Evolutionary conservation across 495 filamentous ascomycete genomes (phyloP), one percentile per base, ranked within the genome.

Genomic region (Trichoderma erinaceum): DNA sequence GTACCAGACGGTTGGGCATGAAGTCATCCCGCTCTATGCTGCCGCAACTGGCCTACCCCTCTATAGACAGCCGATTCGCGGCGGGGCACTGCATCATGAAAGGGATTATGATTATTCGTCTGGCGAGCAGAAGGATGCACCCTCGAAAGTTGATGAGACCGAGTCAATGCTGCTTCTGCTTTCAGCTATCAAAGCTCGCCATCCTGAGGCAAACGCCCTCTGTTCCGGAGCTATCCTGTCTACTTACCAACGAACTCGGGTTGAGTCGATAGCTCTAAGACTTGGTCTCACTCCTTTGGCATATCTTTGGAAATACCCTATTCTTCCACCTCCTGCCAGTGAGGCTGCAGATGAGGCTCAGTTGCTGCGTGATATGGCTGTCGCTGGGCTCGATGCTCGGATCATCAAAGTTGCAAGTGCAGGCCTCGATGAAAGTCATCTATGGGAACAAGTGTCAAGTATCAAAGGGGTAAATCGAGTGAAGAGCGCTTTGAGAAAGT

Each of bases 1-100:
- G 95, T 99, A 97, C 83, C 95, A 99, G 80, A 98, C 96, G 1
- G 90, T 96, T 65, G 95, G 95, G 48, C 93, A 97, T 78, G 82
- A 82, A 66, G 78, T 97, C 23, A 89, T 97, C 64, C 95, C 94
- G 7, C 84, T 96, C 23, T 98, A 97, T 75, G 86, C 88, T 68
- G 71, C 84, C 41, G 92, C 91, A 2, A 87, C 97, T 4, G 83
- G 81, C 2, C 78, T 97, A 41, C 93, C 93, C 12, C 81, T 97
- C 1, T 96, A 92, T 75, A 87, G 93, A 16, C 85, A 83, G 63
- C 78, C 84, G 25, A 97, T 98, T 74, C 71, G 70, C 3, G 93
- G 92, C 48, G 77, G 74, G 3, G 89, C 90, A 0, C 80, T 89
- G 25, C 86, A 92, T 72, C 82, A 83, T 15, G 79, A 80, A n/a